Base-by-base conservation (phyloP, 208 protist species). In the Trypanosoma platydactyli region DNA sequence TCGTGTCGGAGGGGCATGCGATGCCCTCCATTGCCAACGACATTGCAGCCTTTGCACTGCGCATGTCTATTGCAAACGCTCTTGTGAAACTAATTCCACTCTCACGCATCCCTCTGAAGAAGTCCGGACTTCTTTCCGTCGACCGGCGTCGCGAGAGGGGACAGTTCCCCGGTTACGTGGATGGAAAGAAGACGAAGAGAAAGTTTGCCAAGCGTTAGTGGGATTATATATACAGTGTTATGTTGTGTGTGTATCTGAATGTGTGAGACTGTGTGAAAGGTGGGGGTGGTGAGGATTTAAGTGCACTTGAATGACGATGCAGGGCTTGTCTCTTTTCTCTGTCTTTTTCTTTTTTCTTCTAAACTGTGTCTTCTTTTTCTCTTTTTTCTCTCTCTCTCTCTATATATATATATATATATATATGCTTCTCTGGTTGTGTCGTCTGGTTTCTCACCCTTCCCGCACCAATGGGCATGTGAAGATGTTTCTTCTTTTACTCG, bases 31-130 rank as follows among this genome's bases (percentile, higher is more conserved):
- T 92, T 27, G 90, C 85, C 11, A 92, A 95, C 52, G 85, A 93
- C 22, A 91, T 95, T 68, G 87, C 86, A 0, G 83, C 86, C 0
- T 91, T 91, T 82, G 88, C 79, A 13, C 83, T 86, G 57, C 78
- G 90, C 9, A 90, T 96, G 81, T 77, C 90, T 12, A 83, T 96
- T 5, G 85, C 90, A 9, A 93, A 91, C 51, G 85, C 88, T 16
- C 85, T 96, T 62, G 81, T 86, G 16, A 94, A 94, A 62, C 73
- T 92, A 24, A 59, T 96, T 5, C 90, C 90, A 2, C 63, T 96
- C 22, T 87, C 85, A 13, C 81, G 90, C 24, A 96, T 96, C 76
- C 86, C 87, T 1, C 61, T 96, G 12, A 96, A 96, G 73, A 96
- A 96, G 64, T 73, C 88, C 27, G 90, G 90, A 12, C 66, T 94